A percentile compares a stretch with the other conserved stretches of the same genome.
Conservation (phyloP, 148 eudicot species). For the Bassia scoparia region DNA sequence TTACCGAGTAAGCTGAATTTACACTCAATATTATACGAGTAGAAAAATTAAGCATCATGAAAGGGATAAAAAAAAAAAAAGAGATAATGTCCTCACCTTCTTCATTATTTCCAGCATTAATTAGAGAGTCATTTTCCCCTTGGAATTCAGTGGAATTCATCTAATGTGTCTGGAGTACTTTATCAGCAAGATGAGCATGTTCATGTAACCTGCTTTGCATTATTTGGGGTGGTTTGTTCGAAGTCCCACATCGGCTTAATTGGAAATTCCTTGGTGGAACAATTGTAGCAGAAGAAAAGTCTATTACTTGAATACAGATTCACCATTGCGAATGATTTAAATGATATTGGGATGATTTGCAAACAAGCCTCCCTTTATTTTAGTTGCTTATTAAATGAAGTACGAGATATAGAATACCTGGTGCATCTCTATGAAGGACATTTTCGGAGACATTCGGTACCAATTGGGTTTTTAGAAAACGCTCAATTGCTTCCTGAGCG, state of each 20-base stretch:
- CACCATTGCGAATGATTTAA: conserved; percentile 43
- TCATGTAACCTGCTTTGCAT: conserved; percentile 18
- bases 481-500: conserved; percentile 61
- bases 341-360: not conserved
- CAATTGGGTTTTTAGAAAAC: conserved; percentile 48
- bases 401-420: conserved; percentile 38
- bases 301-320: conserved; percentile 66
- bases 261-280: conserved; percentile 28
- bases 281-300: conserved; percentile 36
- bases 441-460: conserved; percentile 36
- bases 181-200: conserved; percentile 19
- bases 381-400: not conserved
- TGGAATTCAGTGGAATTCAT: conserved; percentile 40
- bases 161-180: conserved; percentile 23
- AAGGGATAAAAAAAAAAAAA: not conserved
- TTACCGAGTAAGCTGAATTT: no score
- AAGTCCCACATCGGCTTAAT: conserved; percentile 35
- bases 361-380: conserved; percentile 14
- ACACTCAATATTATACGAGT: no score
- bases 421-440: conserved; percentile 48
- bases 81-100: conserved; percentile 40
- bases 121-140: conserved; percentile 55
- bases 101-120: conserved; percentile 31
- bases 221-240: conserved; percentile 41
- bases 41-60: not conserved